These are phyloP conservation scores for Potentilla sterilis DNA, from an alignment of 306 rosid genomes.

Conservation along the genomic window DNA sequence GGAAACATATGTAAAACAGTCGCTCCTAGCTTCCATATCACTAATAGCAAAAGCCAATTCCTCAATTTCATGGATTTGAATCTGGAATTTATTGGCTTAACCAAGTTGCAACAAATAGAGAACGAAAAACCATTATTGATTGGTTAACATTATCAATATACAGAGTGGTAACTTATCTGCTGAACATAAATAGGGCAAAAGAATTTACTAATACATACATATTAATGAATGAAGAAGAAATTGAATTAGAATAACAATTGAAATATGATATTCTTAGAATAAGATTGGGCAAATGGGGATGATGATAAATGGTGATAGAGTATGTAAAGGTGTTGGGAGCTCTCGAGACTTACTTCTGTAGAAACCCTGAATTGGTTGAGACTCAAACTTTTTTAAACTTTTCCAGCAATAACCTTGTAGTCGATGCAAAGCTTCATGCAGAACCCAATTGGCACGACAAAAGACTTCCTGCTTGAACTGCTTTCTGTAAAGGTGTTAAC, in stretches of 20 bases:
- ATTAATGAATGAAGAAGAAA: conserved; percentile 1
- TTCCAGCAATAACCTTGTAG: conserved; percentile 26
- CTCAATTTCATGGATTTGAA: not conserved
- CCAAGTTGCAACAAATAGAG: not conserved
- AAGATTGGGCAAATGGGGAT: conserved; percentile 44
- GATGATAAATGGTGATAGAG: conserved; percentile 37
- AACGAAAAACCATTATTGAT: not conserved
- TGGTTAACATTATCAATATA: not conserved
- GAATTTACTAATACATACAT: not conserved
- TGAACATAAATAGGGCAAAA: not conserved
- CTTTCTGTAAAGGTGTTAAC: conserved; percentile 79
- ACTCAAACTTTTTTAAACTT: not conserved
- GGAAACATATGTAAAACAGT: not conserved
- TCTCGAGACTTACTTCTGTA: conserved; percentile 54
- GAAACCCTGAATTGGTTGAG: conserved; percentile 29
- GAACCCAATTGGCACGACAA: conserved; percentile 66
- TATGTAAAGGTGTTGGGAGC: conserved; percentile 37
- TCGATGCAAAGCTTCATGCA: conserved; percentile 93
- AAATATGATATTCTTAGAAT: conserved; percentile 36
- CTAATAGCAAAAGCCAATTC: not conserved
- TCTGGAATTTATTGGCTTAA: not conserved
- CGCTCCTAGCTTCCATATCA: not conserved
- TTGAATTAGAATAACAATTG: conserved; percentile 19
- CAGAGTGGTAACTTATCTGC: not conserved
- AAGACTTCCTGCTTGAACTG: conserved; percentile 60